Conservation (phyloP, 768 basidiomycete species). For the Inosperma sp. region DNA sequence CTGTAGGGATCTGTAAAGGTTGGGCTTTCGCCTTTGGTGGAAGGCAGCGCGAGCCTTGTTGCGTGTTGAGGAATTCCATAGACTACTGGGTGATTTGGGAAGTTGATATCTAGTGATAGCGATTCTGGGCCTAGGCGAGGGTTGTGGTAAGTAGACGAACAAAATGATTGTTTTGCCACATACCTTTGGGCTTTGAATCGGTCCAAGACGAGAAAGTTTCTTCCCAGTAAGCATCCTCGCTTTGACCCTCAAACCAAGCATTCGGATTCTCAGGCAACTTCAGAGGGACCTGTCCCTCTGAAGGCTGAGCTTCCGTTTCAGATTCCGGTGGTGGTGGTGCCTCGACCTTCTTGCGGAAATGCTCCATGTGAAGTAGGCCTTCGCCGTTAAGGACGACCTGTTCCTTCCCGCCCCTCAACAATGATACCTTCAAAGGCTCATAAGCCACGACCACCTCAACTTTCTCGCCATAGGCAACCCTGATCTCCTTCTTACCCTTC, state of each 20-base stretch:
- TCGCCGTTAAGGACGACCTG: constrained; percentile 88
- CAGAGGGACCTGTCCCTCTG: constrained; percentile 53
- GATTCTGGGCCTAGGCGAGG: constrained; percentile 84
- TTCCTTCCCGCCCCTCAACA: constrained; percentile 70
- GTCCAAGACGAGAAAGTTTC: constrained; percentile 85
- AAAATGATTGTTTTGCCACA: constrained; percentile 7
- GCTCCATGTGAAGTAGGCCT: constrained; percentile 95
- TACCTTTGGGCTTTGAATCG: constrained; percentile 96
- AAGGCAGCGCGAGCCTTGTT: constrained; percentile 81
- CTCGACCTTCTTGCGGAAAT: constrained; percentile 72
- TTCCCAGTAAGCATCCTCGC: constrained; percentile 84
- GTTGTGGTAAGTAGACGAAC: background rate
- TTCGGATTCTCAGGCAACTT: constrained; percentile 45
- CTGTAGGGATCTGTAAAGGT: constrained; percentile 89
- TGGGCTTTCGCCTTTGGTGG: constrained; percentile 75
- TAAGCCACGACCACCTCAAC: constrained; percentile 67
- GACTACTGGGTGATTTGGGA: constrained; percentile 86
- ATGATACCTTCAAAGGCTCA: constrained; percentile 68
- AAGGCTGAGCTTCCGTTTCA: constrained; percentile 38
- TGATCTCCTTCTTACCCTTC: constrained; percentile 57
- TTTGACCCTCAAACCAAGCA: constrained; percentile 87
- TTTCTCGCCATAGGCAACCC: constrained; percentile 60
- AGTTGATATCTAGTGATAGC: constrained; percentile 85
- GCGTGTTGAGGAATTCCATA: constrained; percentile 98
- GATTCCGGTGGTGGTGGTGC: constrained; percentile 40